Base-by-base conservation (phyloP, 306 rosid genomes). In the Delonix regia region DNA sequence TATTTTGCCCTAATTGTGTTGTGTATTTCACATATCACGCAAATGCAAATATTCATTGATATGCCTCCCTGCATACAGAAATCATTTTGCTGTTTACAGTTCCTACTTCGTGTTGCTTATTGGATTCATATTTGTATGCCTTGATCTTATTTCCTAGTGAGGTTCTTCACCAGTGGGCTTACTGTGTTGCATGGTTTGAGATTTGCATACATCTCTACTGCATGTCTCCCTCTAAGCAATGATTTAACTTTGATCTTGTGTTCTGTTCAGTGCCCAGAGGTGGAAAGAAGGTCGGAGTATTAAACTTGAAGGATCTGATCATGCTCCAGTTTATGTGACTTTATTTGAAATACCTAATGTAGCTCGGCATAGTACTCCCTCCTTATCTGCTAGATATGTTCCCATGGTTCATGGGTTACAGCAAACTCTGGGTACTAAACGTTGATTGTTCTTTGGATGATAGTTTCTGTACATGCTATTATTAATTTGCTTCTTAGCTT, bases 261-360 rank as follows among this genome's bases (percentile, higher is more conserved):
- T 49, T 79, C 41, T 44, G 49, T 73, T 28, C 84, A 86, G 89
- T 72, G 67, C 73, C 41, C 80, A 39, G 81, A 85, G 94, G 80
- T 91, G 98, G 98, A 95, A 95, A 81, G 98, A 82, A 82, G 94
- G 93, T 53, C 91, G 74, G 64, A 87, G 86, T 74, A 27, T 83
- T 76, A 95, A 91, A 78, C 71, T 66, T 66, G 97, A 95, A 89
- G 98, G 98, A 66, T 95, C 99, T 41, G 98, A 95, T 84, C 99
- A 95, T 85, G 99, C 99, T 79, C 98, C 99, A 4, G 96, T 95
- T 86, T 88, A 60, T 81, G 41, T 86, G 61, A 83, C 82, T 68
- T 87, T 95, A 25, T 62, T 75, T 63, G 97, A 88, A 86, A 82
- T 93, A 66, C 97, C 94, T 27, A 86, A 83, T 33, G 82, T 81